Conservation (phyloP, 2,329 filamentous ascomycete genomes). For the Neonectria sp. region DNA sequence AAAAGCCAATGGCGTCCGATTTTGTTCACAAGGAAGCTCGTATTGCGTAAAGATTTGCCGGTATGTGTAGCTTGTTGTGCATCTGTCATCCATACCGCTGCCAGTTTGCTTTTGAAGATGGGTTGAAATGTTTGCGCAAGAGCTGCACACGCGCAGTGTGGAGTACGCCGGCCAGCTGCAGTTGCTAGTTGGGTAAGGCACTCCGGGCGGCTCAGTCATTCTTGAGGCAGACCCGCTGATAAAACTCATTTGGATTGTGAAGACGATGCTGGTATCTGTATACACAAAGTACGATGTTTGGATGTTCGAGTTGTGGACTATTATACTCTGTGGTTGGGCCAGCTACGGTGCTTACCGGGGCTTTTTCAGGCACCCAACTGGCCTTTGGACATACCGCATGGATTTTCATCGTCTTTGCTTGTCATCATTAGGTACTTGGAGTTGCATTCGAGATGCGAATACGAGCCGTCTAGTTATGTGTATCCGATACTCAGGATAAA, state of each 20-base stretch:
- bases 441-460: too few relatives aligned
- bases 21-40: neutral
- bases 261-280: neutral
- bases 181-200: constrained; percentile 10
- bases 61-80: neutral
- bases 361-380: too few relatives aligned
- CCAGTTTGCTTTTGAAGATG: neutral
- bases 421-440: too few relatives aligned
- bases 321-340: too few relatives aligned
- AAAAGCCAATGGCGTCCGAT: neutral
- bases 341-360: too few relatives aligned
- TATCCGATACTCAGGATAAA: too few relatives aligned
- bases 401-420: too few relatives aligned
- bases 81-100: neutral
- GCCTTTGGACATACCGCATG: too few relatives aligned
- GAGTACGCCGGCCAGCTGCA: constrained; percentile 19
- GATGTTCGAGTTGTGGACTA: neutral
- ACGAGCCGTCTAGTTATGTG: too few relatives aligned
- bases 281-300: neutral
- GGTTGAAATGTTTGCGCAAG: constrained; percentile 2
- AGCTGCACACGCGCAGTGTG: constrained; percentile 15
- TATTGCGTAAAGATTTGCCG: neutral
- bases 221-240: constrained; percentile 8
- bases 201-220: neutral
- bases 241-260: constrained; percentile 2